These are phyloP conservation scores for Serendipita sp. DNA, from an alignment of 768 basidiomycete species.

Conservation along the genomic window DNA sequence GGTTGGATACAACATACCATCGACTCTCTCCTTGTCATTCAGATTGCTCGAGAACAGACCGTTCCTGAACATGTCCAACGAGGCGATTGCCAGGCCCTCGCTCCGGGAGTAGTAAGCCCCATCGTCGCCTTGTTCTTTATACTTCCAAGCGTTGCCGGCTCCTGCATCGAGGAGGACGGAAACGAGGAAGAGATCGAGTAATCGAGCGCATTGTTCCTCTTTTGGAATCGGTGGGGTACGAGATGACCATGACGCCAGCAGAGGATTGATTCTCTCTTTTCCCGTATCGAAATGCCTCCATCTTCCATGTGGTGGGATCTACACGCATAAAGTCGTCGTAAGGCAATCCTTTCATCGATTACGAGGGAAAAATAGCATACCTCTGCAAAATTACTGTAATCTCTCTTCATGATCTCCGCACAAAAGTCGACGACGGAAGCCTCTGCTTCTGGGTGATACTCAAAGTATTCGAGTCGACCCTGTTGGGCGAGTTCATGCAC, in stretches of 20 bases:
- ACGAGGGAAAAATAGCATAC: neutral
- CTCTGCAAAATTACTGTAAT: conserved; percentile 12
- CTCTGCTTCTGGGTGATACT: conserved; percentile 68
- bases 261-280: conserved; percentile 41
- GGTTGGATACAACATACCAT: conserved; percentile 39
- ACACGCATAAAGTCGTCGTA: neutral
- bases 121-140: conserved; percentile 35
- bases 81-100: conserved; percentile 80
- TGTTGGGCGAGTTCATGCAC: conserved; percentile 65
- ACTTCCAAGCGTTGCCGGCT: conserved; percentile 72
- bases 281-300: conserved; percentile 81
- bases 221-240: conserved; percentile 23
- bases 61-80: conserved; percentile 70
- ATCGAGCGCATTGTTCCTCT: conserved; percentile 44
- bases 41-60: conserved; percentile 66
- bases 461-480: conserved; percentile 71
- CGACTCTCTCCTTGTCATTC: conserved; percentile 53
- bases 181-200: conserved; percentile 79
- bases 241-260: conserved; percentile 40
- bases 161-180: conserved; percentile 93
- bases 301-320: conserved; percentile 80
- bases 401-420: conserved; percentile 60
- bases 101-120: conserved; percentile 41
- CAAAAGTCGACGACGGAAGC: conserved; percentile 56
- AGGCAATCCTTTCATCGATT: too few relatives aligned